Conservation (phyloP, 768 basidiomycete species). For the Stropharia rugosoannulata region DNA sequence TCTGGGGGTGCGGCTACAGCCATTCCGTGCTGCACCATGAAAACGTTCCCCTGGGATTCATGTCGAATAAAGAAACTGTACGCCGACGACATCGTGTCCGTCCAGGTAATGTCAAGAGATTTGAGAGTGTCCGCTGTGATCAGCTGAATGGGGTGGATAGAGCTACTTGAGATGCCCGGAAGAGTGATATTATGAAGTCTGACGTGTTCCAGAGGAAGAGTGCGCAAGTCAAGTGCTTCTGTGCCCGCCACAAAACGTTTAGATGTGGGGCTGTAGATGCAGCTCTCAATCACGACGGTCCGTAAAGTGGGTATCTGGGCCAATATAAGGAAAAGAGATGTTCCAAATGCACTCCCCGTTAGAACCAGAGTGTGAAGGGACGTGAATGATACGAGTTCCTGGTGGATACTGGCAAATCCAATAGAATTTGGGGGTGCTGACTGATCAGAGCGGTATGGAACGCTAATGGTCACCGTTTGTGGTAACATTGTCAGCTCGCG, state of each 20-base stretch:
- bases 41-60: not conserved
- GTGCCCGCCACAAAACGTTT: no score
- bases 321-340: no score
- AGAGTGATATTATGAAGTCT: slow-evolving; percentile 10
- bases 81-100: not conserved
- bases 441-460: slow-evolving; percentile 18
- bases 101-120: slow-evolving; percentile 18
- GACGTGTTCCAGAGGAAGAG: slow-evolving; percentile 19
- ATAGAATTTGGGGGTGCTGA: not conserved
- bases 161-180: slow-evolving; percentile 4
- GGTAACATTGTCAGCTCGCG: slow-evolving; percentile 13
- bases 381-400: not conserved
- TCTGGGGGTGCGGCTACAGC: not conserved
- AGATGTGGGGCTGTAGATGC: no score
- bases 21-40: not conserved
- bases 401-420: not conserved
- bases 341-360: no score
- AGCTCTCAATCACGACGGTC: no score
- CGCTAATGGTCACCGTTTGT: slow-evolving; percentile 18
- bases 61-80: slow-evolving; percentile 1
- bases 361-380: no score
- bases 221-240: slow-evolving; percentile 7
- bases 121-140: slow-evolving; percentile 11
- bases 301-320: no score
- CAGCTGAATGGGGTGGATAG: slow-evolving; percentile 17